These are phyloP conservation scores for Stagonosporopsis vannaccii DNA, from an alignment of 2,329 filamentous ascomycete genomes.

Conservation along the genomic window DNA sequence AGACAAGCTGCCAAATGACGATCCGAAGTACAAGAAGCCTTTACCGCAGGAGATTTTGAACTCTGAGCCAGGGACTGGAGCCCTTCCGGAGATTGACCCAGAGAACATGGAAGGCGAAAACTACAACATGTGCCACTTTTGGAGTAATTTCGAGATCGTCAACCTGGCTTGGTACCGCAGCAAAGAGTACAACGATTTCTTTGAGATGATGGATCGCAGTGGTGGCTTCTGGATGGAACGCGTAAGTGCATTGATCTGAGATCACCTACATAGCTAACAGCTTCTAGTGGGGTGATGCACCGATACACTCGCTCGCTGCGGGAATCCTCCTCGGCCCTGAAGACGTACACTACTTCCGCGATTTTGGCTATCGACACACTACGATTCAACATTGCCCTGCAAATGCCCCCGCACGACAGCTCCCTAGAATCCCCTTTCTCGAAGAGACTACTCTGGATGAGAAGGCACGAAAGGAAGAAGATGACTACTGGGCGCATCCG, in stretches of 20 bases:
- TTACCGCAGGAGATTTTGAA: conserved; percentile 83
- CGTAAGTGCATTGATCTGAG: conserved; percentile 62
- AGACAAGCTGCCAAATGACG: conserved; percentile 65
- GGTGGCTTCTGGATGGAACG: conserved; percentile 99
- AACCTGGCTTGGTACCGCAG: conserved; percentile 94
- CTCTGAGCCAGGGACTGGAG: conserved; percentile 73
- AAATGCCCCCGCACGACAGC: conserved; percentile 88
- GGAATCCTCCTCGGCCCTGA: conserved; percentile 80
- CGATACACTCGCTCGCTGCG: conserved; percentile 95
- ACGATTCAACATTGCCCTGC: conserved; percentile 98
- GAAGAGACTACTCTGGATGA: conserved; percentile 83
- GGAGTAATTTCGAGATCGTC: conserved; percentile 99
- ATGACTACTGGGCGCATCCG: conserved; percentile 92
- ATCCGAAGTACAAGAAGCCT: conserved; percentile 69
- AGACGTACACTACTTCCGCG: conserved; percentile 98
- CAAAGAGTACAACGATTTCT: conserved; percentile 97
- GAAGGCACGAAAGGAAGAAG: conserved; percentile 86
- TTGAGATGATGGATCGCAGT: conserved; percentile 97
- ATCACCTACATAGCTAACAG: conserved; percentile 45
- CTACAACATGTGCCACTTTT: conserved; percentile 99
- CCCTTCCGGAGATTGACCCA: conserved; percentile 81
- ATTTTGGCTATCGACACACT: conserved; percentile 97
- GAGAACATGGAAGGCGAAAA: conserved; percentile 96
- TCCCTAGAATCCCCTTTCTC: conserved; percentile 79
- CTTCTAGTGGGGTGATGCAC: conserved; percentile 92